A percentile compares a stretch with the other conserved stretches of the same genome.
These are phyloP conservation scores for Pezicula rhizophila DNA, from an alignment of 2,329 filamentous ascomycete genomes.

Conservation along the genomic window DNA sequence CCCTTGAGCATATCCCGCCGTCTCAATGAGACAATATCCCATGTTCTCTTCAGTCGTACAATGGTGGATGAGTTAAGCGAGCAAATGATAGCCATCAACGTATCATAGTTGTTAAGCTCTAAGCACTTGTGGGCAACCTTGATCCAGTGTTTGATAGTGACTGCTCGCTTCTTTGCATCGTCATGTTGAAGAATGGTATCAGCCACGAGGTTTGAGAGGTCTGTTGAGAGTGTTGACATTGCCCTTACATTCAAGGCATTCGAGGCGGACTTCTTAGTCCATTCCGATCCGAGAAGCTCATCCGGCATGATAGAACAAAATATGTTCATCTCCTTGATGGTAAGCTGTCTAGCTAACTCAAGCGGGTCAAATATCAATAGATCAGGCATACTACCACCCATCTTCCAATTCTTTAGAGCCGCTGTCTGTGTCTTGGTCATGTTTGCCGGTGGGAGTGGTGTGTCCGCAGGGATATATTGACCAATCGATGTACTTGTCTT, in stretches of 20 bases:
- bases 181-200: conserved; percentile 83
- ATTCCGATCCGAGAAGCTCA: conserved; percentile 85
- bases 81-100: conserved; percentile 94
- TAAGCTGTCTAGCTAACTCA: conserved; percentile 87
- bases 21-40: conserved; percentile 81
- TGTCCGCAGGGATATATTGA: conserved; percentile 64
- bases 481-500: conserved; percentile 76
- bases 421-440: conserved; percentile 73
- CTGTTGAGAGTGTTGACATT: conserved; percentile 88
- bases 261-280: conserved; percentile 80
- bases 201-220: conserved; percentile 85
- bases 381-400: conserved; percentile 60
- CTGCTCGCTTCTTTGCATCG: conserved; percentile 89
- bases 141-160: conserved; percentile 95
- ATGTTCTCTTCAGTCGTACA: conserved; percentile 79
- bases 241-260: conserved; percentile 85
- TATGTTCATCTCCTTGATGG: conserved; percentile 82
- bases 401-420: conserved; percentile 67
- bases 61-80: conserved; percentile 90
- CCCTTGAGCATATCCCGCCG: conserved; percentile 73
- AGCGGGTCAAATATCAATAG: conserved; percentile 88
- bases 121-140: conserved; percentile 85
- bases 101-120: conserved; percentile 92
- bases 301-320: conserved; percentile 91
- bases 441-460: conserved; percentile 61